A percentile compares a stretch with the other conserved stretches of the same genome.
phyloP scores from a whole-genome alignment of 2,329 filamentous ascomycete genomes.

The Zasmidium angulare region DNA sequence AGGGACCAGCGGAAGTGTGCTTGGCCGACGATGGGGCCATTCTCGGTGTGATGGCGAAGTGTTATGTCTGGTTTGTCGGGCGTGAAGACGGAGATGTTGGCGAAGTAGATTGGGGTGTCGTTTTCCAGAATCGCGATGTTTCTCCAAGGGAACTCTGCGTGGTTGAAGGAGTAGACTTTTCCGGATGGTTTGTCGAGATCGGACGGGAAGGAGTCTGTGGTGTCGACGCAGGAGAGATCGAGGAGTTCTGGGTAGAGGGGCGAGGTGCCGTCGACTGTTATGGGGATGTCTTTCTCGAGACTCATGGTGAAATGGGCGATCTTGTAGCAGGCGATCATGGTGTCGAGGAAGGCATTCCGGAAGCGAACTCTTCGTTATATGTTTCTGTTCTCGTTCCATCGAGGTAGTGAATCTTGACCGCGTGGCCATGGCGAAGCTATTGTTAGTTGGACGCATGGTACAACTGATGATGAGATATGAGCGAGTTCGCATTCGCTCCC shows the following conservation, averaged over 20 bases:
- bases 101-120: not conserved
- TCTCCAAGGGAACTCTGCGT: not conserved
- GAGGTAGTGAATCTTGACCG: too few species aligned
- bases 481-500: too few species aligned
- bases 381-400: too few species aligned
- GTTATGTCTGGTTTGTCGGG: not conserved
- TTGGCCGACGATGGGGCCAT: not conserved
- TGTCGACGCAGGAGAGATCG: not conserved
- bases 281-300: not conserved
- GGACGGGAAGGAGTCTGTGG: not conserved
- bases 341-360: too few species aligned
- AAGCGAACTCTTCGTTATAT: too few species aligned
- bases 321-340: too few species aligned
- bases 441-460: too few species aligned
- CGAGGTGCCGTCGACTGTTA: not conserved
- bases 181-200: not conserved
- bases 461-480: too few species aligned
- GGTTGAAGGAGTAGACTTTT: not conserved
- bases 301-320: not conserved
- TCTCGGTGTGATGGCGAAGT: not conserved
- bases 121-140: not conserved
- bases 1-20: not conserved
- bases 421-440: too few species aligned
- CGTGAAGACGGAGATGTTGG: not conserved
- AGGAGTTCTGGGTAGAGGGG: not conserved